Evolutionary conservation across 306 rosid species (phyloP).

Genomic region (Carpinus viminea): DNA sequence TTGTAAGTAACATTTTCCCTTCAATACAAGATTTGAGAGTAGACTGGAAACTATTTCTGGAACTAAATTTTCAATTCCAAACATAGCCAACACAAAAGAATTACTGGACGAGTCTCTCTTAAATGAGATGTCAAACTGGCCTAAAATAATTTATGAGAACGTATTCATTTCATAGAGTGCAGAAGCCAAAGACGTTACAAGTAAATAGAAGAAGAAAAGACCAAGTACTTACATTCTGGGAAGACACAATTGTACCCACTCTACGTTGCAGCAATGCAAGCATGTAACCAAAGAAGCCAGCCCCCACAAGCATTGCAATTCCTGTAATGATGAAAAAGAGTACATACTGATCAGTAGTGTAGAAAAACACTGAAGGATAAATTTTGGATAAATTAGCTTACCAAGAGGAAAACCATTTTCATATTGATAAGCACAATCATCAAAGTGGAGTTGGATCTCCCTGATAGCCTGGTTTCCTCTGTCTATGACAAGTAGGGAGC

Average conservation of each 20-base stretch:
- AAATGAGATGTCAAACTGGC: background rate
- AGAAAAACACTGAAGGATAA: slow-evolving; percentile 10
- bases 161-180: slow-evolving; percentile 5
- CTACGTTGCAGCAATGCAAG: slow-evolving; percentile 81
- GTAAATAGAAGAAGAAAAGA: slow-evolving; percentile 22
- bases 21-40: slow-evolving; percentile 6
- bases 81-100: background rate
- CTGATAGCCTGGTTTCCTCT: slow-evolving; percentile 82
- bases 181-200: slow-evolving; percentile 23
- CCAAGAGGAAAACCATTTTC: slow-evolving; percentile 90
- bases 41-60: background rate
- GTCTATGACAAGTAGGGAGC: slow-evolving; percentile 82
- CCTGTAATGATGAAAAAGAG: slow-evolving; percentile 49
- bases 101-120: background rate
- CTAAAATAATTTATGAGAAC: background rate
- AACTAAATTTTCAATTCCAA: slow-evolving; percentile 11
- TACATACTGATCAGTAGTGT: slow-evolving; percentile 18
- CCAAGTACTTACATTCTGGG: slow-evolving; percentile 61
- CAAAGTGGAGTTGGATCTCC: slow-evolving; percentile 90
- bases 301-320: slow-evolving; percentile 69
- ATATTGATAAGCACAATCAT: slow-evolving; percentile 91
- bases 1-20: slow-evolving; percentile 10
- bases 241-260: slow-evolving; percentile 64
- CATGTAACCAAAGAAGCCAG: slow-evolving; percentile 94
- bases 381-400: slow-evolving; percentile 31